Percentiles rank a stretch among this genome's conserved stretches.
These are phyloP conservation scores for Rauvolfia tetraphylla DNA, from an alignment of 257 asterid genomes.

Conservation along the genomic window DNA sequence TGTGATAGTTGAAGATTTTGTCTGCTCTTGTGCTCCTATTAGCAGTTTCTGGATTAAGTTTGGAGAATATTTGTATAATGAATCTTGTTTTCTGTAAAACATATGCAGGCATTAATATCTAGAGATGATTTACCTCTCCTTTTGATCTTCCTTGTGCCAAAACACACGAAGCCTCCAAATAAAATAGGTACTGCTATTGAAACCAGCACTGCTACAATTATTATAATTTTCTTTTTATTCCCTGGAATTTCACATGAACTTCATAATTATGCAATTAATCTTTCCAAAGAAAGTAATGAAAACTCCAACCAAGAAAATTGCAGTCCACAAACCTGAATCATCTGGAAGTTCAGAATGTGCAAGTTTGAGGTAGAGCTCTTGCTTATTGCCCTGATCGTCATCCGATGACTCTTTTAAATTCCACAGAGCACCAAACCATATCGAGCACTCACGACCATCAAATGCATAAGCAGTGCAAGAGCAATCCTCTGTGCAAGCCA, in stretches of 20 bases:
- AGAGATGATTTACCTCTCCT: conserved; percentile 17
- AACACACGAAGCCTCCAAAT: conserved; percentile 31
- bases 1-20: too few species aligned
- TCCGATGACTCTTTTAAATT: conserved; percentile 1
- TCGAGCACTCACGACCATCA: conserved; percentile 16
- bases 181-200: conserved; percentile 23
- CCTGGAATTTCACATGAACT: background rate
- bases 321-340: conserved; percentile 25
- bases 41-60: too few species aligned
- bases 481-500: conserved; percentile 28
- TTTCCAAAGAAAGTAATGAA: background rate
- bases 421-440: conserved; percentile 37
- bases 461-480: conserved; percentile 35
- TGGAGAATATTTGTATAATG: too few species aligned
- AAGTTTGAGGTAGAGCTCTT: conserved; percentile 25
- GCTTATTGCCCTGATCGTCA: background rate
- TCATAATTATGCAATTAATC: background rate
- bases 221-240: too few species aligned
- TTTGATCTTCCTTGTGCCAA: conserved; percentile 28
- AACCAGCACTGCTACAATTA: conserved; percentile 29
- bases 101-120: too few species aligned
- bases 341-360: conserved; percentile 28
- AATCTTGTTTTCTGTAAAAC: too few species aligned
- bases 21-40: too few species aligned
- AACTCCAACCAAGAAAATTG: background rate